phyloP scores from a whole-genome alignment of 345 rosid genomes.

The Diplotaxis tenuifolia region DNA sequence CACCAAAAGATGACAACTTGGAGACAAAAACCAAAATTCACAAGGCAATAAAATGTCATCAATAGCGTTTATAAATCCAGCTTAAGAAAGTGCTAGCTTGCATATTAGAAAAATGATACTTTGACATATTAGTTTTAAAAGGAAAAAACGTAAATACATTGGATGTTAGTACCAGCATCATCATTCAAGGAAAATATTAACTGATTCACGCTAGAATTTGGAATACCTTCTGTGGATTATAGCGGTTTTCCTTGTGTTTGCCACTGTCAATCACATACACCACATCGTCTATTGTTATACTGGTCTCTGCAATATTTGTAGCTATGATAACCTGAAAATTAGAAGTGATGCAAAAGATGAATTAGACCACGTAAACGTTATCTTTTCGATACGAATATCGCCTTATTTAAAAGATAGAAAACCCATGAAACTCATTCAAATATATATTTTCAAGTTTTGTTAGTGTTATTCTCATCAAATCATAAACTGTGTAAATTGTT shows the following conservation, averaged over 20 bases:
- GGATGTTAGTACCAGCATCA: background rate
- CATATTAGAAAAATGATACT: background rate
- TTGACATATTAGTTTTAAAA: background rate
- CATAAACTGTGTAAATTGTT: background rate
- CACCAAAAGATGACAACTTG: conserved; percentile 6
- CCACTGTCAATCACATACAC: conserved; percentile 91
- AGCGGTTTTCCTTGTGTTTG: conserved; percentile 89
- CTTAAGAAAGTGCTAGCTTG: background rate
- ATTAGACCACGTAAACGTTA: background rate
- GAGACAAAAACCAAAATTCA: background rate
- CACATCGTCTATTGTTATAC: conserved; percentile 90
- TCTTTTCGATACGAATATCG: background rate
- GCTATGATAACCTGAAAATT: conserved; percentile 71
- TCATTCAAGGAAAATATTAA: conserved; percentile 5
- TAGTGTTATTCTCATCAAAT: background rate
- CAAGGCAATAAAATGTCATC: background rate
- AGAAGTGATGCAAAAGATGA: conserved; percentile 10
- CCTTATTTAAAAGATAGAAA: background rate
- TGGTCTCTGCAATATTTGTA: conserved; percentile 66
- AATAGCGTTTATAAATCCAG: background rate
- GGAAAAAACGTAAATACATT: background rate
- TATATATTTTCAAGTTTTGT: background rate
- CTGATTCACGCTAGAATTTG: background rate
- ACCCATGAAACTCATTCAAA: background rate
- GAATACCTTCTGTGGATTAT: conserved; percentile 80